These are phyloP conservation scores for Musa troglodytarum DNA, from an alignment of 176 grass and related monocot genomes.

Conservation along the genomic window DNA sequence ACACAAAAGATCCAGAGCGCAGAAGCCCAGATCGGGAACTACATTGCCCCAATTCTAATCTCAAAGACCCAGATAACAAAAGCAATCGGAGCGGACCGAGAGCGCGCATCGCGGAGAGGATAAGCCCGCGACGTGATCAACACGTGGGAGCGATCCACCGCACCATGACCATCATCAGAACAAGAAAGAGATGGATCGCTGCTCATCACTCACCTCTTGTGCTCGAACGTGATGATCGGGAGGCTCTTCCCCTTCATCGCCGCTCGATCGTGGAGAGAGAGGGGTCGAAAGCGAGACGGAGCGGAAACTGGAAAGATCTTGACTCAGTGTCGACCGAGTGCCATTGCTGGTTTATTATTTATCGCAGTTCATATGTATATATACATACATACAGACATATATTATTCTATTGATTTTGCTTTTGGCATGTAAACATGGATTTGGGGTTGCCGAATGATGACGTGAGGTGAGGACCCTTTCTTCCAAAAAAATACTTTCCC, in stretches of 20 bases:
- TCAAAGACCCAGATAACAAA: not conserved
- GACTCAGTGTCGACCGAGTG: not conserved
- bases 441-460: not conserved
- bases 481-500: not conserved
- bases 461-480: not conserved
- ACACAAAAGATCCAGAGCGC: not conserved
- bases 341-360: not conserved
- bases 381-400: too few relatives aligned
- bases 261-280: not conserved
- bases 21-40: constrained; percentile 1
- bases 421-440: not conserved
- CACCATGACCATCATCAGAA: not conserved
- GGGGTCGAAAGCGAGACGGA: too few relatives aligned
- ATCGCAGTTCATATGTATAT: too few relatives aligned
- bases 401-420: not conserved
- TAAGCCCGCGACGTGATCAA: not conserved
- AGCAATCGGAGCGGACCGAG: not conserved
- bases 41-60: constrained; percentile 6
- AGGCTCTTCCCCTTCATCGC: constrained; percentile 30
- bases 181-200: constrained; percentile 1
- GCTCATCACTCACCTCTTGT: constrained; percentile 18
- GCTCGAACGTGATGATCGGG: constrained; percentile 30
- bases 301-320: not conserved
- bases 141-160: not conserved
- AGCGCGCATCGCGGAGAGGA: constrained; percentile 8